Evolutionary conservation across 306 rosid genomes (phyloP).

Genomic region (Benincasa hispida): DNA sequence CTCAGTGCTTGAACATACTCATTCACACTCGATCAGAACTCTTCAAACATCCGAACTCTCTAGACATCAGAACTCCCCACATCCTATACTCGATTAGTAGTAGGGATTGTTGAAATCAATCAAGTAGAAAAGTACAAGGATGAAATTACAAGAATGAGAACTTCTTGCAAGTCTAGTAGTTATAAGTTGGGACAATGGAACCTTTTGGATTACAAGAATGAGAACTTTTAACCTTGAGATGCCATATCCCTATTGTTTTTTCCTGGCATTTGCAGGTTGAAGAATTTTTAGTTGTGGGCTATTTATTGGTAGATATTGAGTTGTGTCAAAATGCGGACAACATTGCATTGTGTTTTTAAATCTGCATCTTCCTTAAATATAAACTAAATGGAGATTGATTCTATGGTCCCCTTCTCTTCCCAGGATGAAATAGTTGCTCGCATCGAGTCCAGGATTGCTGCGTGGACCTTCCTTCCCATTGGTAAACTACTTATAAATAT

Average conservation of each 20-base stretch:
- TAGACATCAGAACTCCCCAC: no score
- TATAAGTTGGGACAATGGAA: neutral
- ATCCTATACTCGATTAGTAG: no score
- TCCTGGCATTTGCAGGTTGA: neutral
- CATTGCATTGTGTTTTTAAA: neutral
- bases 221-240: neutral
- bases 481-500: conserved; percentile 28
- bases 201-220: neutral
- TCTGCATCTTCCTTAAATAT: neutral
- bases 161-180: neutral
- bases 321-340: neutral
- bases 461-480: conserved; percentile 86
- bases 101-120: neutral
- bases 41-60: no score
- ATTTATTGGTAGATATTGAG: neutral
- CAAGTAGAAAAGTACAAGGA: neutral
- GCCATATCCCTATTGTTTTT: neutral
- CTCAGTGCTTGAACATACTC: no score
- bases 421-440: conserved; percentile 60
- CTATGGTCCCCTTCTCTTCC: conserved; percentile 17
- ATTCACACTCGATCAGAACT: no score
- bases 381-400: conserved; percentile 5
- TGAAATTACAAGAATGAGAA: no score
- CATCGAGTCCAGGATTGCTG: conserved; percentile 66
- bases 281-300: neutral